Evolutionary conservation across 257 asterid genomes (phyloP).

Genomic region (Rehmannia glutinosa): DNA sequence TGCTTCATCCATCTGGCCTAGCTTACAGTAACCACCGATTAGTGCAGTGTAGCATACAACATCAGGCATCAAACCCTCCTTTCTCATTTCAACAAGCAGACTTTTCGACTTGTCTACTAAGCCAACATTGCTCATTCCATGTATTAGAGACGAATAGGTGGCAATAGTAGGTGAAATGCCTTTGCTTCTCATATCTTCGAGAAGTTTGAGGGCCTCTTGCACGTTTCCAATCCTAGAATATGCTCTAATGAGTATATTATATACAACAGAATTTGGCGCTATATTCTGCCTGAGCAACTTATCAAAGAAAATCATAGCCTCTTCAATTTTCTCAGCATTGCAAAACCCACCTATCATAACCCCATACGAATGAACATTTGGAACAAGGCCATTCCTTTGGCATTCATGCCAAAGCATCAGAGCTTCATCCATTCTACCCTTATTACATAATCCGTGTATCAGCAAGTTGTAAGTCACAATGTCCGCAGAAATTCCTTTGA

Average conservation of each 20-base stretch:
- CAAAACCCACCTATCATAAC: slow-evolving; percentile 70
- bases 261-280: slow-evolving; percentile 50
- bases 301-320: slow-evolving; percentile 48
- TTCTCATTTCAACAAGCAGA: slow-evolving; percentile 56
- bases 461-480: slow-evolving; percentile 54
- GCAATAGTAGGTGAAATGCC: slow-evolving; percentile 42
- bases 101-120: slow-evolving; percentile 44
- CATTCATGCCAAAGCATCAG: slow-evolving; percentile 73
- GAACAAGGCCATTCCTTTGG: slow-evolving; percentile 47
- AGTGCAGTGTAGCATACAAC: slow-evolving; percentile 85
- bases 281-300: slow-evolving; percentile 39
- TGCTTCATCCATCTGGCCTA: slow-evolving; percentile 70
- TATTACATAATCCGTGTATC: slow-evolving; percentile 41
- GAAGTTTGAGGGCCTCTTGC: slow-evolving; percentile 53
- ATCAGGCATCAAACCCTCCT: slow-evolving; percentile 58
- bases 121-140: slow-evolving; percentile 63
- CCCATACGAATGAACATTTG: slow-evolving; percentile 48
- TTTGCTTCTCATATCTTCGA: slow-evolving; percentile 61
- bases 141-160: slow-evolving; percentile 72
- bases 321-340: slow-evolving; percentile 53
- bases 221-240: slow-evolving; percentile 46
- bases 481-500: slow-evolving; percentile 51
- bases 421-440: slow-evolving; percentile 69
- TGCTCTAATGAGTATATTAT: slow-evolving; percentile 64
- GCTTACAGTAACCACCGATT: slow-evolving; percentile 68